phyloP scores from a whole-genome alignment of 2,329 filamentous ascomycete species.

The Fusarium cicatricum region DNA sequence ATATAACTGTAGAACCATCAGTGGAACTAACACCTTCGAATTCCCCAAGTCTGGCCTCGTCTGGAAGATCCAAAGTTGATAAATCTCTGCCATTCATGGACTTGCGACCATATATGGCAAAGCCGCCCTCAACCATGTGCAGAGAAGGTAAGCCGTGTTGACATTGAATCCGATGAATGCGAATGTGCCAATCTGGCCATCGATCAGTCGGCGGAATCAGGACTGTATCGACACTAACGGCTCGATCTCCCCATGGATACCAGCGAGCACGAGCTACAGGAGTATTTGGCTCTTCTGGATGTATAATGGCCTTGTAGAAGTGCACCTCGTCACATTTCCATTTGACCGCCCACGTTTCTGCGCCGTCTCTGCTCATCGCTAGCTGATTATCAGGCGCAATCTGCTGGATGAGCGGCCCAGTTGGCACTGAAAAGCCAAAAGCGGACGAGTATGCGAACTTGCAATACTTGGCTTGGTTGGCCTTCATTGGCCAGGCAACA shows the following conservation, averaged over 20 bases:
- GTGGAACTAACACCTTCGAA: constrained; percentile 9
- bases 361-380: constrained; percentile 43
- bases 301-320: not conserved
- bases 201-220: constrained; percentile 41
- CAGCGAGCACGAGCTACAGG: constrained; percentile 19
- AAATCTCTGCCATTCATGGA: constrained; percentile 19
- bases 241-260: constrained; percentile 42
- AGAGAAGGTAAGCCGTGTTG: not conserved
- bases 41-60: not conserved
- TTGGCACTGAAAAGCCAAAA: constrained; percentile 56
- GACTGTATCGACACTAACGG: constrained; percentile 39
- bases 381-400: constrained; percentile 46
- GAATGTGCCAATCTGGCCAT: constrained; percentile 48
- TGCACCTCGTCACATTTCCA: constrained; percentile 37
- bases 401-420: constrained; percentile 46
- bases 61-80: accelerated
- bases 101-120: constrained; percentile 22
- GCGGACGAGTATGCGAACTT: constrained; percentile 60
- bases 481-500: constrained; percentile 49
- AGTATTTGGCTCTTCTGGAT: not conserved
- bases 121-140: constrained; percentile 28
- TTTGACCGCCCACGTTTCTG: constrained; percentile 44
- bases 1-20: constrained; percentile 3
- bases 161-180: constrained; percentile 35
- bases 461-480: constrained; percentile 54